Evolutionary conservation across 768 basidiomycete species (phyloP).

Genomic region (Vararia minispora): DNA sequence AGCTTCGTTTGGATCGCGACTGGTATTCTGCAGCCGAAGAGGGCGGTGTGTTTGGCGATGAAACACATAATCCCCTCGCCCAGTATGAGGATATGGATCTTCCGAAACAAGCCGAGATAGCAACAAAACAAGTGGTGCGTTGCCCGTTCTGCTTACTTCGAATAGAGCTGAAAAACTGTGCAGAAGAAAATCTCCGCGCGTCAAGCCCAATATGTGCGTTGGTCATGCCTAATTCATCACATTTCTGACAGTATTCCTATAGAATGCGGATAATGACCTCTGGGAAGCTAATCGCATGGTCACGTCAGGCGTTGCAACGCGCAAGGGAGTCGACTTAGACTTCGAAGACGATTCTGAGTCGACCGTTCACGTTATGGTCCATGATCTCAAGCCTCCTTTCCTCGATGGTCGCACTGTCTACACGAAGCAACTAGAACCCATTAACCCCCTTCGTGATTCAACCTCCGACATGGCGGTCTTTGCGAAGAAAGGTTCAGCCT

Average conservation of each 20-base stretch:
- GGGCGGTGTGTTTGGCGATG: conserved; percentile 75
- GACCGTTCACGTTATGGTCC: conserved; percentile 94
- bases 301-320: conserved; percentile 88
- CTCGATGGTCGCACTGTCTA: conserved; percentile 93
- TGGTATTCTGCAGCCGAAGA: conserved; percentile 96
- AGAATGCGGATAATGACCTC: conserved; percentile 97
- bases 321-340: conserved; percentile 80
- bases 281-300: conserved; percentile 99
- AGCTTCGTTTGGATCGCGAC: conserved; percentile 81
- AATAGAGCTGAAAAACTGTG: conserved; percentile 13
- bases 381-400: conserved; percentile 96
- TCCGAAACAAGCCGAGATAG: conserved; percentile 63
- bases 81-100: conserved; percentile 82
- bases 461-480: conserved; percentile 95
- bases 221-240: not conserved
- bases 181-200: conserved; percentile 86
- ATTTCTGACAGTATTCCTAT: conserved; percentile 10
- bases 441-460: conserved; percentile 90
- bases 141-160: not conserved
- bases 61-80: conserved; percentile 85
- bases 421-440: conserved; percentile 93
- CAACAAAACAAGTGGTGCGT: conserved; percentile 62
- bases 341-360: conserved; percentile 96
- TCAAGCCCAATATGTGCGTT: conserved; percentile 89
- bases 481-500: conserved; percentile 89